phyloP scores from a whole-genome alignment of 176 grass and related monocot species.

The Phragmites australis region DNA sequence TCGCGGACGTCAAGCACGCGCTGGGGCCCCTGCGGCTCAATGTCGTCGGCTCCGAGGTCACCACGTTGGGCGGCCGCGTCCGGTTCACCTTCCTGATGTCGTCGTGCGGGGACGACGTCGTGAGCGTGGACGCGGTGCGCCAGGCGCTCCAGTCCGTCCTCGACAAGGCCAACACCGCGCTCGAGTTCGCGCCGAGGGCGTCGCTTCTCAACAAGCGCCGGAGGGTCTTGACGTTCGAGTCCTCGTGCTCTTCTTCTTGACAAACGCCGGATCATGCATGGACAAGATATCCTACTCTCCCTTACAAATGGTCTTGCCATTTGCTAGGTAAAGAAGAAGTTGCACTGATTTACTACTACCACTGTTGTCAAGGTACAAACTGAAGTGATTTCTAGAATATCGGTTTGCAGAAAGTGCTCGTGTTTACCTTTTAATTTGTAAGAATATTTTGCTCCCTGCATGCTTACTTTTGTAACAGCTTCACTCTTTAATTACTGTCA shows the following conservation, averaged over 20 bases:
- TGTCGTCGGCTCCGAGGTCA: constrained; percentile 69
- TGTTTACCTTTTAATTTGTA: not conserved
- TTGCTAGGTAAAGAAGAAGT: not conserved
- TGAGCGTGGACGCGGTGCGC: constrained; percentile 41
- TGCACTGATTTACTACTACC: not conserved
- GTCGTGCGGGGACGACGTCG: constrained; percentile 16
- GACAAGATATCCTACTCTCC: not conserved
- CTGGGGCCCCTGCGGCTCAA: constrained; percentile 54
- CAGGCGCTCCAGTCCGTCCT: constrained; percentile 64
- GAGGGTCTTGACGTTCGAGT: constrained; percentile 61
- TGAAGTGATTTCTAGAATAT: not conserved
- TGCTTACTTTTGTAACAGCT: not conserved
- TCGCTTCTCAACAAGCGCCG: constrained; percentile 67
- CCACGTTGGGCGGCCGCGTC: constrained; percentile 72
- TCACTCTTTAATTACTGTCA: not conserved
- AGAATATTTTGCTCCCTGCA: not conserved
- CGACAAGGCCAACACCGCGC: constrained; percentile 49
- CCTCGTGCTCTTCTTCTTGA: constrained; percentile 79
- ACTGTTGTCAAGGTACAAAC: too few species aligned
- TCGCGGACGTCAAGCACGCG: constrained; percentile 53
- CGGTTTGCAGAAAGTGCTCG: not conserved
- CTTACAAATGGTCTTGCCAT: not conserved
- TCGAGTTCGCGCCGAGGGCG: constrained; percentile 56
- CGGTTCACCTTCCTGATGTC: constrained; percentile 50
- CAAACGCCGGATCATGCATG: not conserved